These are phyloP conservation scores for Homolaphlyctis polyrhiza DNA, from an alignment of 371 early-diverging fungal genomes.

Conservation along the genomic window DNA sequence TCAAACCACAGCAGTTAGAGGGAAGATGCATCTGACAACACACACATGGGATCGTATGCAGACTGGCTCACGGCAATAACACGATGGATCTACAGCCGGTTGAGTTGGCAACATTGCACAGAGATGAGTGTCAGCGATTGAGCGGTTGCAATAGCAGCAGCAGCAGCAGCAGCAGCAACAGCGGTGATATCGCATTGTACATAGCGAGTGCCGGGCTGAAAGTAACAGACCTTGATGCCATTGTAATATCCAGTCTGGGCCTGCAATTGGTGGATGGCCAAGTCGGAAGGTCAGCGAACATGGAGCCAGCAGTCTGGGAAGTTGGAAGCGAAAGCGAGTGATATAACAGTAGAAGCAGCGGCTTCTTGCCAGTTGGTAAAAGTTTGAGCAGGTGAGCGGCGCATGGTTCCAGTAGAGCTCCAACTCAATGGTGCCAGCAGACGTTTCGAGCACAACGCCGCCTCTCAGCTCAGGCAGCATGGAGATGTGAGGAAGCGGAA, in stretches of 20 bases:
- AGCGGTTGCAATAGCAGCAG: neutral
- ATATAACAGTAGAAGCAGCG: no score
- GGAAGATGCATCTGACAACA: no score
- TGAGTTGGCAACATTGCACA: no score
- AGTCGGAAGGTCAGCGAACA: no score
- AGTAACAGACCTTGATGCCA: constrained; percentile 18
- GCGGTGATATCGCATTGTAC: neutral
- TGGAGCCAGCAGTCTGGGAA: neutral
- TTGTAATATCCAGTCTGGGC: constrained; percentile 40
- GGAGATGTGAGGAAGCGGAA: no score
- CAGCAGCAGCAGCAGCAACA: neutral
- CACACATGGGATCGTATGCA: no score
- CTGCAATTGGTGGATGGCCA: no score
- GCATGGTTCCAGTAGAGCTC: constrained; percentile 48
- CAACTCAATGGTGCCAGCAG: constrained; percentile 30
- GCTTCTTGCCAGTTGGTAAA: constrained; percentile 25
- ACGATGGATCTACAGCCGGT: constrained; percentile 33
- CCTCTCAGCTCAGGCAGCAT: neutral
- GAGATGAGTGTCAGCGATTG: neutral
- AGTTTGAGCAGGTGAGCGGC: constrained; percentile 32
- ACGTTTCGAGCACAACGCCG: constrained; percentile 27
- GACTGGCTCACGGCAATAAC: constrained; percentile 29
- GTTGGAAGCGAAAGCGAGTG: no score
- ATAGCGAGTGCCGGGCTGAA: no score
- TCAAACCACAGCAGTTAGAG: neutral